These are phyloP conservation scores for Cladosporium sp. DNA, from an alignment of 2,329 filamentous ascomycete genomes.

Conservation along the genomic window DNA sequence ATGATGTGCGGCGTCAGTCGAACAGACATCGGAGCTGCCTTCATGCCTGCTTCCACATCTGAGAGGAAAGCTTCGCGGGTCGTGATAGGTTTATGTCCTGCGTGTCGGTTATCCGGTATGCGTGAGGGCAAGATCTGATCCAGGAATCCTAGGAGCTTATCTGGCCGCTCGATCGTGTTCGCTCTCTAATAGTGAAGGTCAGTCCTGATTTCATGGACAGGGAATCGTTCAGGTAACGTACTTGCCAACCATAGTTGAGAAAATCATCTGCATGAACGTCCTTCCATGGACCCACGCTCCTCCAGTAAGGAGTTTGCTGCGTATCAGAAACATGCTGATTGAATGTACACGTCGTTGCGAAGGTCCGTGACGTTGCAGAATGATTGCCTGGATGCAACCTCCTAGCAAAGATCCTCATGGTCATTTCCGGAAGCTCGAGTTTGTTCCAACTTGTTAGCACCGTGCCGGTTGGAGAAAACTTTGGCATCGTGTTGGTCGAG, in stretches of 20 bases:
- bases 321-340: not conserved
- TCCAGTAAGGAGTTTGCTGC: not conserved
- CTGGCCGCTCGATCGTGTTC: slow-evolving; percentile 54
- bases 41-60: slow-evolving; percentile 58
- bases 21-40: slow-evolving; percentile 60
- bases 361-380: not conserved
- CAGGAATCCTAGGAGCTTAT: slow-evolving; percentile 54
- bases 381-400: not conserved
- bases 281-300: slow-evolving; percentile 44
- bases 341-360: not conserved
- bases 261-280: slow-evolving; percentile 53
- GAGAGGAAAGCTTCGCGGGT: slow-evolving; percentile 57
- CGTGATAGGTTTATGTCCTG: slow-evolving; percentile 39
- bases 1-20: slow-evolving; percentile 63
- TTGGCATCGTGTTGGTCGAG: not conserved
- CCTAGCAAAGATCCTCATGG: not conserved
- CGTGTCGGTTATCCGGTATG: slow-evolving; percentile 45
- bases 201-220: not conserved
- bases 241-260: slow-evolving; percentile 58
- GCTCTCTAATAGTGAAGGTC: slow-evolving; percentile 41
- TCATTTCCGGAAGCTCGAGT: not conserved
- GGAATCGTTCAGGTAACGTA: slow-evolving; percentile 38
- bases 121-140: slow-evolving; percentile 52
- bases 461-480: not conserved
- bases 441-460: not conserved